Evolutionary conservation across 148 eudicot genomes (phyloP), one percentile per base, ranked within the genome.

Genomic region (Rhododendron kiyosumense): DNA sequence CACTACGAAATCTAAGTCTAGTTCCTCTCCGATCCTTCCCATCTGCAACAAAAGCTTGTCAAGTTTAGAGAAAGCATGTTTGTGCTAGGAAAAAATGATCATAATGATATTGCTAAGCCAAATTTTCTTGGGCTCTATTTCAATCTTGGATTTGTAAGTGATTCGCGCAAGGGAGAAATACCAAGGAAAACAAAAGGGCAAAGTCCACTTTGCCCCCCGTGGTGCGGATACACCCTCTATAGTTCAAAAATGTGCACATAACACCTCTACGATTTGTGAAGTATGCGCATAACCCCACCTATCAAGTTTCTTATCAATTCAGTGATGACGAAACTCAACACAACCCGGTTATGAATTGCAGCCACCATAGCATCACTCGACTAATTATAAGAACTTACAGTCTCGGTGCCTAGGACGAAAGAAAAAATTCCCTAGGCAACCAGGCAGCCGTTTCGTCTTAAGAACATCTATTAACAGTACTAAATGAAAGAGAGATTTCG

Each of bases 21-120:
- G 24, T 69, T 90, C 84, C 77, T 94, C 93, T 79, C 93, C 99
- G 2, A 90, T 87, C 51, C 54, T 88, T 34, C 99, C 99, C 99
- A 96, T 95, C 98, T 96, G 89, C 76, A 30, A 71, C 14, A 30
- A 30, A 71, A 30, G 38, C 8, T 28, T 26, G 15, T 69, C 75
- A 28, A 12, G 15, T 13, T 26, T 28, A 69, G 36, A 69, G 1
- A 26, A 71, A 30, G 38, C 34, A 30, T 12, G 38, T 28, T 30
- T 13, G 30, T 69, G 34, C 36, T 28, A 28, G 75, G 6, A 28
- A 7, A 46, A 69, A 28, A 69, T 28, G 28, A 28, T 17, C 36
- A 69, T 28, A 28, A 69, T 3, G 17, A 30, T 69, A 10, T 3
- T 69, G 34, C 34, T 69, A 11, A 24, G 30, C 4, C 69, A 8